Evolutionary conservation across 106 monocot genomes (phyloP).

Genomic region (Dendrobium catenatum): DNA sequence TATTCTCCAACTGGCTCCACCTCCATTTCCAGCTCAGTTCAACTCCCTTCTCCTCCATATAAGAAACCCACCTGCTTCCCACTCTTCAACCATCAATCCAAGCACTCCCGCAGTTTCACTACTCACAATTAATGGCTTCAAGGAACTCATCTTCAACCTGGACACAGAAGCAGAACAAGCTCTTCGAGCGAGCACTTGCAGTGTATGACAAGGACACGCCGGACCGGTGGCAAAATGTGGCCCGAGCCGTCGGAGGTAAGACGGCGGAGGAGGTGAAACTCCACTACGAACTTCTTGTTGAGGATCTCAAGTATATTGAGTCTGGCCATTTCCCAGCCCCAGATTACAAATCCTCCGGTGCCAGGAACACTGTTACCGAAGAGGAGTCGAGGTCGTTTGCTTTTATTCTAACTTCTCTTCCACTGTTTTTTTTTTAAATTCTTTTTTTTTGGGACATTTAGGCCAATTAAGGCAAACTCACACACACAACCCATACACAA

Average conservation of each 20-base stretch:
- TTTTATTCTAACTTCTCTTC: too few species aligned
- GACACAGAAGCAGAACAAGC: slow-evolving; percentile 34
- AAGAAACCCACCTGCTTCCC: neutral
- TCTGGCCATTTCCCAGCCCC: slow-evolving; percentile 23
- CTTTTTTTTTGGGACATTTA: too few species aligned
- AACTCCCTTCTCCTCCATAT: neutral
- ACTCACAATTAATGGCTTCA: neutral
- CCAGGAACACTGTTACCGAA: neutral
- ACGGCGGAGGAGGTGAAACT: slow-evolving; percentile 31
- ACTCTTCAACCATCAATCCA: too few species aligned
- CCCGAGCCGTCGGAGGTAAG: slow-evolving; percentile 25
- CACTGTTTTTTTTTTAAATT: too few species aligned
- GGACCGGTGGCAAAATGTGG: slow-evolving; percentile 35
- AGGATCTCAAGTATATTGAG: slow-evolving; percentile 28
- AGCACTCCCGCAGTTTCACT: too few species aligned
- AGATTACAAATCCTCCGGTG: slow-evolving; percentile 17
- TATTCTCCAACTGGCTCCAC: too few species aligned
- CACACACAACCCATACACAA: too few species aligned
- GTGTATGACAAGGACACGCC: slow-evolving; percentile 35
- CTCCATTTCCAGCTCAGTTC: neutral
- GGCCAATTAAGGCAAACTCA: too few species aligned
- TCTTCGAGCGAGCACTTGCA: slow-evolving; percentile 35
- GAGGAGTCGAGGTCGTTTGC: too few species aligned
- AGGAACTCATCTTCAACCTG: neutral
- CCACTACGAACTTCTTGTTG: slow-evolving; percentile 31